Evolutionary conservation across 2,329 filamentous ascomycete genomes (phyloP).

Genomic region (Paraphoma chrysanthemicola): DNA sequence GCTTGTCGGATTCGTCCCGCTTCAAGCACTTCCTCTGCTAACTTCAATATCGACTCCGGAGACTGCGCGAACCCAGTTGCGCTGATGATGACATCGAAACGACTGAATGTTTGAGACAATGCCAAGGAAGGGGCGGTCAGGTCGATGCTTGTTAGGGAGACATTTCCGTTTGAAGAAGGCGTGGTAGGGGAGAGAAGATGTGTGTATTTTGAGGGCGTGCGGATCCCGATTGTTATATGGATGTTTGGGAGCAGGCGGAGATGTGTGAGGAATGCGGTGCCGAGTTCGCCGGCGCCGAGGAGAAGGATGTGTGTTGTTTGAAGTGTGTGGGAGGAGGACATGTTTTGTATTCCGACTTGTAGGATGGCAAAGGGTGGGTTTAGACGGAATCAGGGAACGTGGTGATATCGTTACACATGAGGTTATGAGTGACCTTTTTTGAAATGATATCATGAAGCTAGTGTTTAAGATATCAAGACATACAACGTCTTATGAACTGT

Average conservation of each 20-base stretch:
- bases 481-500: too few relatives aligned
- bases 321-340: neutral
- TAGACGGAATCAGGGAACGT: too few relatives aligned
- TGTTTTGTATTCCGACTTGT: neutral
- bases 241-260: constrained; percentile 57
- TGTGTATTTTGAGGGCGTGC: constrained; percentile 54
- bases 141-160: constrained; percentile 54
- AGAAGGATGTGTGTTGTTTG: constrained; percentile 57
- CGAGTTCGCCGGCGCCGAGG: constrained; percentile 72
- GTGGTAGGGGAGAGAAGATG: constrained; percentile 31
- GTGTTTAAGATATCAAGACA: too few relatives aligned
- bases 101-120: constrained; percentile 45
- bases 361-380: neutral
- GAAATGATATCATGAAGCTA: too few relatives aligned
- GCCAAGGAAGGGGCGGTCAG: constrained; percentile 38
- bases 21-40: constrained; percentile 62
- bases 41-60: constrained; percentile 63
- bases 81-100: constrained; percentile 64
- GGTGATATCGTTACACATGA: too few relatives aligned
- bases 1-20: constrained; percentile 53
- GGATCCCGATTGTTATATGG: constrained; percentile 62
- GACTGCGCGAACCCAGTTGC: constrained; percentile 67
- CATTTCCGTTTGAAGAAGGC: constrained; percentile 11
- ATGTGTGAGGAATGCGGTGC: constrained; percentile 61
- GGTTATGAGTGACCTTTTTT: too few relatives aligned